Conservation (phyloP, 495 filamentous ascomycete genomes). For the Lophiostoma macrostomum region DNA sequence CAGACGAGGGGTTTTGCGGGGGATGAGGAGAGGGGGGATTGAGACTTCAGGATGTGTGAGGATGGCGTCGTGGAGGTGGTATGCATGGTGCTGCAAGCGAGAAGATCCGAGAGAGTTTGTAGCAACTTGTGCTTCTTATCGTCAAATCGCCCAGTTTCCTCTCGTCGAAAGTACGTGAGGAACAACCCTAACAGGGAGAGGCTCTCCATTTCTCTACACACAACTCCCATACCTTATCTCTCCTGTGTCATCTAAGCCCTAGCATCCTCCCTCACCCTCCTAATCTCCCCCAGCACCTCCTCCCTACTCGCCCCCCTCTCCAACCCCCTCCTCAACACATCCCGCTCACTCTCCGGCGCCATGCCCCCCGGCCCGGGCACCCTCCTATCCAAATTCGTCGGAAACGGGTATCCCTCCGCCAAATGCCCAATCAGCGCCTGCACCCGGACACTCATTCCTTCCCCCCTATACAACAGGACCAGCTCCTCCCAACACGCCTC, state of each 20-base stretch:
- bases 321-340: slow-evolving; percentile 47
- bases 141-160: too few species aligned
- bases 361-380: slow-evolving; percentile 51
- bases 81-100: too few species aligned
- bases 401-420: slow-evolving; percentile 57
- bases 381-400: slow-evolving; percentile 53
- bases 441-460: slow-evolving; percentile 38
- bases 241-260: neutral
- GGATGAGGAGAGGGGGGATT: too few species aligned
- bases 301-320: slow-evolving; percentile 40
- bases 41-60: too few species aligned
- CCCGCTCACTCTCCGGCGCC: slow-evolving; percentile 55
- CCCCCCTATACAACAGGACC: slow-evolving; percentile 34
- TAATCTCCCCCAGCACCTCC: slow-evolving; percentile 42
- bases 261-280: slow-evolving; percentile 39
- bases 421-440: slow-evolving; percentile 47
- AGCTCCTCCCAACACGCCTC: slow-evolving; percentile 45
- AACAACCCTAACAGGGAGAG: too few species aligned
- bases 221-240: neutral
- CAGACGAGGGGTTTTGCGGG: too few species aligned
- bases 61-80: too few species aligned
- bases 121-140: too few species aligned
- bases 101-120: too few species aligned
- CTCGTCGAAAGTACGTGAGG: too few species aligned
- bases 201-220: neutral